A percentile compares a stretch with the other conserved stretches of the same genome.
These are phyloP conservation scores for Colletotrichum sansevieriae DNA, from an alignment of 2,329 filamentous ascomycete species.

Conservation along the genomic window DNA sequence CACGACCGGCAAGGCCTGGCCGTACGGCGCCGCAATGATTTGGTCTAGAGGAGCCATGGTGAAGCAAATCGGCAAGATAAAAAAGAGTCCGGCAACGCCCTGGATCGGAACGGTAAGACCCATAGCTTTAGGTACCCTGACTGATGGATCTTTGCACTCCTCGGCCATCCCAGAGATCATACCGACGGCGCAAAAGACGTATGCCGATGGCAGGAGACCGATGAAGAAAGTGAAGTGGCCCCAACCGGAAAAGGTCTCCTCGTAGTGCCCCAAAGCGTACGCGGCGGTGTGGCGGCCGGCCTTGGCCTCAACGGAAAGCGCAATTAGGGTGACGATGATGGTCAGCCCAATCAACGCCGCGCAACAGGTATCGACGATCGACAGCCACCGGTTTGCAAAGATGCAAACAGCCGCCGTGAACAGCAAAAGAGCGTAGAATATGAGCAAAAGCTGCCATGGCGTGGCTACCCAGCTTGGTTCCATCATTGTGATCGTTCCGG, in stretches of 20 bases:
- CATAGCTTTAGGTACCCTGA: constrained; percentile 80
- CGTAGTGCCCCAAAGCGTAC: constrained; percentile 55
- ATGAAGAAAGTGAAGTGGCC: constrained; percentile 59
- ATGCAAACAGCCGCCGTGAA: constrained; percentile 74
- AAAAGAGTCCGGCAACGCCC: constrained; percentile 73
- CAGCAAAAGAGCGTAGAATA: constrained; percentile 79
- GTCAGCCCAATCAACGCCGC: constrained; percentile 1
- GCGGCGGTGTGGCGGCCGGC: not conserved
- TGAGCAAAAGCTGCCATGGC: constrained; percentile 77
- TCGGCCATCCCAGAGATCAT: constrained; percentile 77
- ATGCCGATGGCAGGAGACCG: constrained; percentile 80
- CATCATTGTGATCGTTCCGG: constrained; percentile 68
- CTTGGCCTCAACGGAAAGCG: not conserved
- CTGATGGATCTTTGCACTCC: constrained; percentile 74
- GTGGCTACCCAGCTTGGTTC: constrained; percentile 61
- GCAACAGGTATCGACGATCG: constrained; percentile 68
- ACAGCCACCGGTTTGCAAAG: constrained; percentile 75
- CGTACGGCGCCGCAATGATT: constrained; percentile 65
- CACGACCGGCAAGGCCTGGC: constrained; percentile 74
- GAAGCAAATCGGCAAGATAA: constrained; percentile 77
- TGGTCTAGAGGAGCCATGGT: constrained; percentile 72
- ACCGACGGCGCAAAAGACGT: constrained; percentile 76
- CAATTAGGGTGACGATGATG: not conserved
- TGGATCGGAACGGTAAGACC: constrained; percentile 76
- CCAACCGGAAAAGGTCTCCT: not conserved